A percentile compares a stretch with the other conserved stretches of the same genome.
Conservation (phyloP, 805 yeast genomes). For the Blastobotrys attinorum region DNA sequence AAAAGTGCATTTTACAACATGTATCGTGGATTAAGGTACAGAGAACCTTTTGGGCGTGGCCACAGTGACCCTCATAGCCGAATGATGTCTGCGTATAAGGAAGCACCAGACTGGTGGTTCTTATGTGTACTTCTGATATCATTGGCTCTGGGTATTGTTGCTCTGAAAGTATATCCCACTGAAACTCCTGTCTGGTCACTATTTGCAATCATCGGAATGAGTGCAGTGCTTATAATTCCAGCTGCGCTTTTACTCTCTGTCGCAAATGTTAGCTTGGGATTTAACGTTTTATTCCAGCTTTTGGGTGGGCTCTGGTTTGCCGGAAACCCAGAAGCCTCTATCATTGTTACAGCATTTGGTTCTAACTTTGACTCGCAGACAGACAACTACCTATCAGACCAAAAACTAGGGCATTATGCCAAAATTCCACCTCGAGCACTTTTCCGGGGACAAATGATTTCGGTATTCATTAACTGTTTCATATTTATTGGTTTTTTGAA, state of each 20-base stretch:
- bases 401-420: constrained; percentile 40
- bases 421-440: constrained; percentile 36
- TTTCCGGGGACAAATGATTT: constrained; percentile 34
- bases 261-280: constrained; percentile 50
- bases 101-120: constrained; percentile 50
- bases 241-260: constrained; percentile 53
- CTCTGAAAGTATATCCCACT: constrained; percentile 39
- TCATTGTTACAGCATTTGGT: constrained; percentile 45
- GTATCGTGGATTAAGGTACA: constrained; percentile 1
- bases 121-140: constrained; percentile 36
- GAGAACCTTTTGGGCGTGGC: neutral
- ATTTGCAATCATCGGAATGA: constrained; percentile 47
- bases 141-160: constrained; percentile 35
- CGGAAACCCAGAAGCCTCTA: constrained; percentile 48
- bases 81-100: constrained; percentile 42
- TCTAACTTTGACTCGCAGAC: constrained; percentile 43
- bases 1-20: constrained; percentile 25
- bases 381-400: constrained; percentile 39
- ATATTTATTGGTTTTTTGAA: constrained; percentile 26
- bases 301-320: constrained; percentile 60
- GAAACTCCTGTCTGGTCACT: constrained; percentile 46
- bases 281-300: constrained; percentile 54
- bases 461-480: constrained; percentile 33
- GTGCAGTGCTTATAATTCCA: constrained; percentile 53
- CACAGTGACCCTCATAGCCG: constrained; percentile 38